Base-by-base conservation (phyloP, 148 eudicot genomes). In the Rhododendron simsii region DNA sequence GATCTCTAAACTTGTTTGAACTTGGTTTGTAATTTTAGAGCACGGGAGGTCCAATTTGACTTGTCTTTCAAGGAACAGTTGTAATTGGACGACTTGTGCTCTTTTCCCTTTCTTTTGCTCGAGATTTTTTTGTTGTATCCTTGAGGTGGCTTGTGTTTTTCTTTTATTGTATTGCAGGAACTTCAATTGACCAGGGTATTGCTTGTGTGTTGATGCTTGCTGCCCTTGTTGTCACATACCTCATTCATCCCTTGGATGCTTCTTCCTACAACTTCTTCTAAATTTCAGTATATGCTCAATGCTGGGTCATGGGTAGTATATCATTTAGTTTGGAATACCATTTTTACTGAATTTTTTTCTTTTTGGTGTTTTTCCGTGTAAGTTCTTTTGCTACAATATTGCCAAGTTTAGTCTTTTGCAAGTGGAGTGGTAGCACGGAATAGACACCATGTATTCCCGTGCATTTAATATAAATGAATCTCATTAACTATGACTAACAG, bases 221-320 rank as follows among this genome's bases (percentile, higher is more conserved):
- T 77, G 92, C 92, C 26, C 82, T 91, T 35, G 86, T 89, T 51
- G 87, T 91, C 26, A 91, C 92, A 23, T 91, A 91, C 84, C 87
- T 91, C 69, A 89, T 89, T 69, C 92, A 91, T 85, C 88, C 91
- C 21, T 35, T 87, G 55, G 91, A 84, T 77, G 89, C 87, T 3
- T 85, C 88, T 85, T 87, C 84, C 80, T 81, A 73, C 88, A 26
- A 26, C 74, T 26, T 26, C 1, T 67, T n/a, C 33, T 67, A 11
- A 26, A 14, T 67, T 61, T 63, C 71, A 18, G 21, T 6, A 21
- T 7, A 65, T 65, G 71, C 13, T 61, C 3, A 2, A 59, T 20
- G 18, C 20, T 57, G 23, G 63, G 21, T 16, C 21, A 18, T 57
- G 63, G 21, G 63, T 16, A 48, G 51, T 18, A 18, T 55, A 18